Evolutionary conservation across 1,284 basidiomycete species (phyloP).

Genomic region (Ganoderma meredithae): DNA sequence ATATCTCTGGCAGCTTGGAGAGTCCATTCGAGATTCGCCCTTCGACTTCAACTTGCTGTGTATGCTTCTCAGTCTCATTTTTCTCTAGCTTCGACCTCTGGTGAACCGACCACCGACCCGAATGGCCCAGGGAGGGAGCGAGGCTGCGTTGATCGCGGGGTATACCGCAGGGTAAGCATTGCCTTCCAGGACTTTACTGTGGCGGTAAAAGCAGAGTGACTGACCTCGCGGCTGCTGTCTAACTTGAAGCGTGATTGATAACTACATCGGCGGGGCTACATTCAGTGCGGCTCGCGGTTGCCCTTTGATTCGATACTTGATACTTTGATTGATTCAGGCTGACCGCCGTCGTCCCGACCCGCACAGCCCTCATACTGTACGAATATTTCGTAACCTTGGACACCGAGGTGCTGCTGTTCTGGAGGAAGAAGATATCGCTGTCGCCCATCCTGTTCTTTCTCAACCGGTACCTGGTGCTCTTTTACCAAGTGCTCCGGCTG

Average conservation of each 20-base stretch:
- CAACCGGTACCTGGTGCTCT: conserved; percentile 6
- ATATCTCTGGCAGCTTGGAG: not conserved
- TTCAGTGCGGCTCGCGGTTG: not conserved
- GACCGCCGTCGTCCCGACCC: not conserved
- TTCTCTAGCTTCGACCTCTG: not conserved
- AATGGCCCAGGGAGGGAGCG: not conserved
- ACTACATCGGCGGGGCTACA: not conserved
- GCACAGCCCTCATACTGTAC: conserved; percentile 5
- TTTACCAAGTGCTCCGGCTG: not conserved
- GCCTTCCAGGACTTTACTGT: not conserved
- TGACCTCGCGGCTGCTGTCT: not conserved
- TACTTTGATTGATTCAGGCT: not conserved
- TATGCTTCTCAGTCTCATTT: not conserved
- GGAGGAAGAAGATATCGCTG: conserved; percentile 5
- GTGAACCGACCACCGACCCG: not conserved
- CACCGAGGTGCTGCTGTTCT: conserved; percentile 9
- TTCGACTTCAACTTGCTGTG: not conserved
- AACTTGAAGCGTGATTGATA: not conserved
- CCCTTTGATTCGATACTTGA: not conserved
- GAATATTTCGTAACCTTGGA: conserved; percentile 14
- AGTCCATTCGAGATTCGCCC: no score
- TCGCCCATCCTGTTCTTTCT: conserved; percentile 7
- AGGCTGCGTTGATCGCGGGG: not conserved
- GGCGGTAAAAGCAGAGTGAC: not conserved
- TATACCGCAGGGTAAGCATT: not conserved